These are phyloP conservation scores for Fusarium beomiforme DNA, from an alignment of 2,329 filamentous ascomycete genomes.

Conservation along the genomic window DNA sequence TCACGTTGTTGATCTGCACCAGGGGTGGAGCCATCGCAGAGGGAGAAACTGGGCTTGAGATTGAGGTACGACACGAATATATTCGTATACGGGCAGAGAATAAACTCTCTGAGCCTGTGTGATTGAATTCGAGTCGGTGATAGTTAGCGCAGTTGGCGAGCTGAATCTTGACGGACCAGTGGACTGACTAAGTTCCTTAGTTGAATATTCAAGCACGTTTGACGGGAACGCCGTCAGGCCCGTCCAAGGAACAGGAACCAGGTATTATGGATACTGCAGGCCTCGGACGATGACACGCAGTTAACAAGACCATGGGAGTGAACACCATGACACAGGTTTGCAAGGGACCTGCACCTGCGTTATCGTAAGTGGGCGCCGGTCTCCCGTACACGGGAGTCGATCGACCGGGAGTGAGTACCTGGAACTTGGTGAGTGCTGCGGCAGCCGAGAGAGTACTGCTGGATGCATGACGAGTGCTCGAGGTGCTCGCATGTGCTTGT, in stretches of 20 bases:
- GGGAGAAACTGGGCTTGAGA: neutral
- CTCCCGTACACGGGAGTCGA: slow-evolving; percentile 29
- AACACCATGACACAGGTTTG: slow-evolving; percentile 16
- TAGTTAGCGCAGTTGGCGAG: slow-evolving; percentile 14
- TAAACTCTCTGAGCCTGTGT: neutral
- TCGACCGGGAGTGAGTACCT: slow-evolving; percentile 23
- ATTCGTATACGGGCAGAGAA: slow-evolving; percentile 1
- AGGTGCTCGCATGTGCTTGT: neutral
- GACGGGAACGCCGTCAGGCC: slow-evolving; percentile 30
- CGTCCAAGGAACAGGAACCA: slow-evolving; percentile 20
- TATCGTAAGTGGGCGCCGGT: slow-evolving; percentile 11
- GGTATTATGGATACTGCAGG: slow-evolving; percentile 20
- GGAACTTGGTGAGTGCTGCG: slow-evolving; percentile 24
- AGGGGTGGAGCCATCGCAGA: neutral
- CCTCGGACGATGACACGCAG: slow-evolving; percentile 38
- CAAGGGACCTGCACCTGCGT: slow-evolving; percentile 14
- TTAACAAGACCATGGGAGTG: slow-evolving; percentile 21
- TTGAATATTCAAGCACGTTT: slow-evolving; percentile 15
- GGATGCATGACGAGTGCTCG: slow-evolving; percentile 25
- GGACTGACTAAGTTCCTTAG: slow-evolving; percentile 6
- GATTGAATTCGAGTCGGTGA: neutral
- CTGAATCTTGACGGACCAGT: slow-evolving; percentile 21
- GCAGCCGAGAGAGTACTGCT: slow-evolving; percentile 32
- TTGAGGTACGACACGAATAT: slow-evolving; percentile 1
- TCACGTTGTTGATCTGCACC: neutral